Base-by-base conservation (phyloP, 305 asterid genomes). In the Plantago rigida region DNA sequence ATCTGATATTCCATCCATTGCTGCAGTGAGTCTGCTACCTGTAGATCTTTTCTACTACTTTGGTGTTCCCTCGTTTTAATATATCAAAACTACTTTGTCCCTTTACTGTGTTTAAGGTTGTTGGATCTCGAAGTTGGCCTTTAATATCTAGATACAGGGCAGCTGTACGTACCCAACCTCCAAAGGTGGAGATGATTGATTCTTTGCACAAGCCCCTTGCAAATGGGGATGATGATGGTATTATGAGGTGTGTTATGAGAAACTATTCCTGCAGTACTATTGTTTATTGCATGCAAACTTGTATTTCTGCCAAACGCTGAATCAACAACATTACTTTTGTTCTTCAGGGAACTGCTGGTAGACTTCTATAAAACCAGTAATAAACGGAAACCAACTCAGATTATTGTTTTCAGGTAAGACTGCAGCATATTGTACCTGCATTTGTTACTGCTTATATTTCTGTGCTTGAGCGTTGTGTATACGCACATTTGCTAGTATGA, bases 51-150 rank as follows among this genome's bases (percentile, higher is more conserved):
- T 45, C 67, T 11, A 8, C 44, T 6, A 8, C 28, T 13, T 48
- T n/a, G 67, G 12, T 39, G 48, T 22, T 2, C 28, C 13, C 60
- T 36, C 39, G 9, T 41, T 52, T 36, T 66, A 59, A n/a, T 49
- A 48, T 51, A 71, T 64, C 68, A 63, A 59, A 29, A 49, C 34
- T 45, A 60, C 39, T 34, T 59, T 69, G 42, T 36, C 66, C 65
- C 55, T 60, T 34, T 69, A 41, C 64, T 10, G 12, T 36, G 10
- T 6, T 34, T 4, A 51, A 91, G 98, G 98, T 91, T 72, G 96
- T 87, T 67, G 94, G 96, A 64, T 91, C 98, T 70, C 80, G 73
- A 72, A 81, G 79, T 63, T 91, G 98, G 98, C 98, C 98, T 64
- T 64, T 81, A 73, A 84, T 91, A 72, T 91, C 96, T 51, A 84